These are phyloP conservation scores for Aspergillus aculeatinus DNA, from an alignment of 2,329 filamentous ascomycete species.

Conservation along the genomic window DNA sequence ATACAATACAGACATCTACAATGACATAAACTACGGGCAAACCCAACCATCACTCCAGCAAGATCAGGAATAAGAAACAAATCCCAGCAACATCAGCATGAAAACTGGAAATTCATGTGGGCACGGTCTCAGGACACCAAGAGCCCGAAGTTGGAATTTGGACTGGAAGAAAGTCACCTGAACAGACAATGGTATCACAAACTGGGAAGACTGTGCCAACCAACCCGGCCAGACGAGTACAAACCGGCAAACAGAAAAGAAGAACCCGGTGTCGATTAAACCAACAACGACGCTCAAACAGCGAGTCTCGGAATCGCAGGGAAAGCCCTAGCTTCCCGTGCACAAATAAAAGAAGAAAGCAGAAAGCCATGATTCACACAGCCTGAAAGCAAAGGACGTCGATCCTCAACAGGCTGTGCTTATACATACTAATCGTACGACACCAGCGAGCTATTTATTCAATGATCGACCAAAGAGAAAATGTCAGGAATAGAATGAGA, in stretches of 20 bases:
- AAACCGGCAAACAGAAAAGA: neutral
- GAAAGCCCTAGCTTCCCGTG: neutral
- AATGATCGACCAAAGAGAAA: conserved; percentile 20
- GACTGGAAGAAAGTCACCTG: neutral
- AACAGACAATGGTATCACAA: neutral
- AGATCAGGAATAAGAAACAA: neutral
- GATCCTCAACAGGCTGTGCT: conserved; percentile 14
- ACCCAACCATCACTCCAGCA: neutral
- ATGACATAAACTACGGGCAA: neutral
- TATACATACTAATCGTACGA: conserved; percentile 27
- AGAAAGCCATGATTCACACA: conserved; percentile 11
- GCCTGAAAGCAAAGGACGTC: conserved; percentile 14
- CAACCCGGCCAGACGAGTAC: neutral
- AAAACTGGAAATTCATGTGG: neutral
- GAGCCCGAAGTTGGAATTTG: neutral
- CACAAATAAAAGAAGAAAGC: conserved; percentile 14
- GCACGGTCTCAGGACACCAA: neutral
- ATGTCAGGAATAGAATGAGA: conserved; percentile 22
- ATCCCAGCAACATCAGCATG: neutral
- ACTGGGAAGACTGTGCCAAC: neutral
- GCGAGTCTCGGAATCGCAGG: neutral
- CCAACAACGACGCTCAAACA: neutral
- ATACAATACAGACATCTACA: neutral
- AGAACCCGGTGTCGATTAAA: neutral
- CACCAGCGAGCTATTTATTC: conserved; percentile 23